A percentile compares a stretch with the other conserved stretches of the same genome.
Conservation (phyloP, 2,329 filamentous ascomycete species). For the Stachybotrys echinatus region DNA sequence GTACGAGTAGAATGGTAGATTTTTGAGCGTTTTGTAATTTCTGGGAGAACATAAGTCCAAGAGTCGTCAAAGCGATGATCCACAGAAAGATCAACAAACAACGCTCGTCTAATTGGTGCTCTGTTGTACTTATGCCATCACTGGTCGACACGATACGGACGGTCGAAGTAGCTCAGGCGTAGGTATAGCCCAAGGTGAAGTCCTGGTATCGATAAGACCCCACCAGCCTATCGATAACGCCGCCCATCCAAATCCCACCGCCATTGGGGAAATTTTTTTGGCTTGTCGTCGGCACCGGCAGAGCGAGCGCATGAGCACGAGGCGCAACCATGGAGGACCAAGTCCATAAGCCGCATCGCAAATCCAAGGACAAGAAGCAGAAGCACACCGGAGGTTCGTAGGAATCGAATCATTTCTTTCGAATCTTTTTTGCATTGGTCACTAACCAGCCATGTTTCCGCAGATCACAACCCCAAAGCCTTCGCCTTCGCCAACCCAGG, state of each 20-base stretch:
- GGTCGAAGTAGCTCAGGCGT: too few relatives aligned
- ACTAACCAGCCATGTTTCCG: too few relatives aligned
- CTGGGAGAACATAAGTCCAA: too few relatives aligned
- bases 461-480: slow-evolving; percentile 80
- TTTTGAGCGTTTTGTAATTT: too few relatives aligned
- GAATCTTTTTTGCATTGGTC: too few relatives aligned
- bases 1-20: too few relatives aligned
- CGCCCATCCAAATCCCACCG: neutral
- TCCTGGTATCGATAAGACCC: neutral
- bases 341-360: slow-evolving; percentile 77
- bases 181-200: neutral
- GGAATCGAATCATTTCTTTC: neutral
- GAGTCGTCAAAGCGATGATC: too few relatives aligned
- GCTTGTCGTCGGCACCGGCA: neutral
- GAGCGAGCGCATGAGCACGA: slow-evolving; percentile 2
- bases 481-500: slow-evolving; percentile 82
- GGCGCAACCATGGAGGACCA: slow-evolving; percentile 70
- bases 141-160: too few relatives aligned
- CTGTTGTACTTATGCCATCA: too few relatives aligned
- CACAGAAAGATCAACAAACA: too few relatives aligned
- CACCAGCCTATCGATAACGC: slow-evolving; percentile 1
- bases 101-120: too few relatives aligned
- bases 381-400: slow-evolving; percentile 49
- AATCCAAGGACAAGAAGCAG: slow-evolving; percentile 85
- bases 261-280: slow-evolving; percentile 3